Percentiles rank a stretch among this genome's conserved stretches.
Conservation (phyloP, 2,329 filamentous ascomycete genomes). For the Orbilia quercus region DNA sequence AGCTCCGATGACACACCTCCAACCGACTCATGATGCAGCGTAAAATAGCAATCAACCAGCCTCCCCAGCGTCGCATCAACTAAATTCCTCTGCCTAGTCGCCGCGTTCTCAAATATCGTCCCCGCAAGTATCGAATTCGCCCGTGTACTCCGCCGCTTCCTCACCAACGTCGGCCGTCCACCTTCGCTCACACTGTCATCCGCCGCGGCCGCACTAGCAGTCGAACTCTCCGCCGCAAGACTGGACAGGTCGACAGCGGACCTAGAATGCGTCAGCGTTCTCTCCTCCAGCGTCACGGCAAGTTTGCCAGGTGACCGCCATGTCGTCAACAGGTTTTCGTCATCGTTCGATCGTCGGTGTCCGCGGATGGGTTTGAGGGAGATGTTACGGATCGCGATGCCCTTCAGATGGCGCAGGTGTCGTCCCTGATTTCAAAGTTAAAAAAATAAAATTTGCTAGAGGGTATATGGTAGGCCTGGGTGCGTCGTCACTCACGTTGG, state of each 20-base stretch:
- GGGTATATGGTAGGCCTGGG: neutral
- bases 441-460: neutral
- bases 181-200: slow-evolving; percentile 48
- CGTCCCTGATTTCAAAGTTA: slow-evolving; percentile 47
- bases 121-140: slow-evolving; percentile 49
- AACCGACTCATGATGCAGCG: slow-evolving; percentile 69
- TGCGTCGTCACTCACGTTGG: slow-evolving; percentile 49
- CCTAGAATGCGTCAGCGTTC: slow-evolving; percentile 52
- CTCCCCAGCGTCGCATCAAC: slow-evolving; percentile 70
- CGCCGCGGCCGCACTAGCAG: slow-evolving; percentile 5
- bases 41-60: slow-evolving; percentile 75
- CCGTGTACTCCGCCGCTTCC: slow-evolving; percentile 48
- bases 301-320: slow-evolving; percentile 57
- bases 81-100: slow-evolving; percentile 70
- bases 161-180: slow-evolving; percentile 31
- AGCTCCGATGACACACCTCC: slow-evolving; percentile 61
- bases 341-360: slow-evolving; percentile 57
- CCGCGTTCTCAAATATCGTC: slow-evolving; percentile 64
- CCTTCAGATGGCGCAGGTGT: slow-evolving; percentile 58
- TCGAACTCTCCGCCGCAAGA: slow-evolving; percentile 35
- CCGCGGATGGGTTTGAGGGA: slow-evolving; percentile 28
- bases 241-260: slow-evolving; percentile 56
- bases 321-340: slow-evolving; percentile 56
- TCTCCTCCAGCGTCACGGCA: slow-evolving; percentile 28
- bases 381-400: slow-evolving; percentile 56